Base-by-base conservation (phyloP, 805 yeast species). In the Candida dendrica region DNA sequence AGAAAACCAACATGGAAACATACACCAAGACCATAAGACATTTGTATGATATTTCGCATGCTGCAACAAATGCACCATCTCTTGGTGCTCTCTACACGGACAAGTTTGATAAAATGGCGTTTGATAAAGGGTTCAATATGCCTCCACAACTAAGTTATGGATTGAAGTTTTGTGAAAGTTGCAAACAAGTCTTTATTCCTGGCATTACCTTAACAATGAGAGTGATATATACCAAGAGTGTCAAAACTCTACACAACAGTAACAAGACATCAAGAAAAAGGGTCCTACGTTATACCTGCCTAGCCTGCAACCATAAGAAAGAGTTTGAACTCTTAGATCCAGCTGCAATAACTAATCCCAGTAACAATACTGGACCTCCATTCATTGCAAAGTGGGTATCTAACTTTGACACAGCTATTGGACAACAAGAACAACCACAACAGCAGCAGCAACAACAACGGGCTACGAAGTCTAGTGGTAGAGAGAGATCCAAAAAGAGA, bases 401-500 rank as follows among this genome's bases (percentile, higher is more conserved):
- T 18, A 36, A 31, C 22, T 9, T 15, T 33, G 34, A 30, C 34
- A 17, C 14, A 41, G n/a, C 30, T 24, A 7, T 24, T 24, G 27
- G 10, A 24, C 7, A 24, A 24, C 10, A 8, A 27, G n/a, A 42
- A 29, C n/a, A 4, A 5, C 34, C 16, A 34, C 13, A 8, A 7
- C 34, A 20, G n/a, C 29, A 39, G 15, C n/a, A n/a, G 10, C 36
- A 19, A 24, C 30, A 18, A 22, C 26, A 22, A 26, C 22, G 39
- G 36, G 24, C 8, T 4, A 27, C 30, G 4, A 27, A 38, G 29
- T 15, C 30, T 4, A 27, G 30, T 27, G 63, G 68, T 1, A 69
- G 65, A 47, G 65, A 64, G 18, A 57, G 74, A 37, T 62, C 69
- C 15, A 75, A 72, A 52, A 74, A 72, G 57, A 60, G 75, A 37